Evolutionary conservation across 768 basidiomycete species (phyloP).

Genomic region (Hydnum rufescens): DNA sequence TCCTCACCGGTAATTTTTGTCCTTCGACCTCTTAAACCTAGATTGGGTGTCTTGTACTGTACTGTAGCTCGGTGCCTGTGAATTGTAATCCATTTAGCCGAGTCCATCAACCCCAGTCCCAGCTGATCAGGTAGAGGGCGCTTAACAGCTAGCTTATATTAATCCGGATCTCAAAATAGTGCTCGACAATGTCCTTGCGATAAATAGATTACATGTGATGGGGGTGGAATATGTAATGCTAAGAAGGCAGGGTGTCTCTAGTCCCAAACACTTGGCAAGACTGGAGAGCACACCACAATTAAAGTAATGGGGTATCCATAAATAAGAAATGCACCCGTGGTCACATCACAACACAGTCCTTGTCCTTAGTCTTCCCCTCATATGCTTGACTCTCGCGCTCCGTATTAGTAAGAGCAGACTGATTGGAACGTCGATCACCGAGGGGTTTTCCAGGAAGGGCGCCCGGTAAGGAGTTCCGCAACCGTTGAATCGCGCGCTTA

Average conservation of each 20-base stretch:
- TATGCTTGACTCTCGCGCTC: conserved; percentile 23
- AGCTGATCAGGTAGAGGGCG: too few species aligned
- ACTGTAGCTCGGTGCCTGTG: too few species aligned
- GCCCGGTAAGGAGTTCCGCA: conserved; percentile 37
- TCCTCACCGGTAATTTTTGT: too few species aligned
- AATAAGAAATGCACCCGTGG: background rate
- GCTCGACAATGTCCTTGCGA: background rate
- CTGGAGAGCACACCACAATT: background rate
- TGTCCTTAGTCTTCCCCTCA: conserved; percentile 34
- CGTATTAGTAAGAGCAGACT: conserved; percentile 32
- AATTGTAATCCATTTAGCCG: too few species aligned
- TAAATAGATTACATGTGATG: background rate
- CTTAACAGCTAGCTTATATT: too few species aligned
- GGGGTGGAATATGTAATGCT: background rate
- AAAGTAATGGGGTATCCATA: background rate
- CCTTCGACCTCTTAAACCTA: too few species aligned
- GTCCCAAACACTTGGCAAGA: background rate
- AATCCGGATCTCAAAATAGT: too few species aligned
- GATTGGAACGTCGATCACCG: conserved; percentile 23
- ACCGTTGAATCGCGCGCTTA: conserved; percentile 74
- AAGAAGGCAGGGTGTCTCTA: background rate
- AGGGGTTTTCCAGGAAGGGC: conserved; percentile 28
- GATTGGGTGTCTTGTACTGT: too few species aligned
- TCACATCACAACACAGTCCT: conserved; percentile 78
- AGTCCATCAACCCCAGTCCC: too few species aligned